Percentiles rank a stretch among this genome's conserved stretches.
These are phyloP conservation scores for Ophiostoma pallidulum DNA, from an alignment of 2,329 filamentous ascomycete species.

Conservation along the genomic window DNA sequence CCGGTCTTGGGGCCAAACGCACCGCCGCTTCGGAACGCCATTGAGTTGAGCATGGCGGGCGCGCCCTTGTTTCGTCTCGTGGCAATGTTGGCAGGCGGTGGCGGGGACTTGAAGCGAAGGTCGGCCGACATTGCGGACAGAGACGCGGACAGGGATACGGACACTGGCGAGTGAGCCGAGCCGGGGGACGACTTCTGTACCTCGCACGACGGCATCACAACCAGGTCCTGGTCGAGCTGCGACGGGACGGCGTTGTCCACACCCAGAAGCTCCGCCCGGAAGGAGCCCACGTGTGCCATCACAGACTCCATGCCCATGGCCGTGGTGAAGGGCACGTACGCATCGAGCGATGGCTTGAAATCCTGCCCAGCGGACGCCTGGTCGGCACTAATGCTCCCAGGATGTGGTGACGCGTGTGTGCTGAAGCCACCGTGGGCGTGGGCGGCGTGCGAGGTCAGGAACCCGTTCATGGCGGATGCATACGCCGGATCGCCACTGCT, in stretches of 20 bases:
- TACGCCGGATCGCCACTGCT: constrained; percentile 8
- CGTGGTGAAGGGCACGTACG: constrained; percentile 9
- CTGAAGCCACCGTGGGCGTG: neutral
- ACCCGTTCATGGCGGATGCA: constrained; percentile 8
- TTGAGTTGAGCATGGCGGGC: constrained; percentile 39
- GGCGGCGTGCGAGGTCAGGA: constrained; percentile 4
- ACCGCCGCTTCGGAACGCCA: constrained; percentile 34
- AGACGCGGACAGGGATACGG: constrained; percentile 17
- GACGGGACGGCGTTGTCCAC: constrained; percentile 5
- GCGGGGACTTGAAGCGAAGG: constrained; percentile 37
- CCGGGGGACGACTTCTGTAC: constrained; percentile 23
- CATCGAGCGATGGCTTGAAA: constrained; percentile 7
- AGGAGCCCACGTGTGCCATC: constrained; percentile 14
- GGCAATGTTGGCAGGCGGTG: constrained; percentile 43
- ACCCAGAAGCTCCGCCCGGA: constrained; percentile 14
- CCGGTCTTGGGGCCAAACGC: constrained; percentile 38
- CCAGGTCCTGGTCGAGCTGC: constrained; percentile 7
- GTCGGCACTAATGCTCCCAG: constrained; percentile 1
- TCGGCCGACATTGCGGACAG: too few relatives aligned
- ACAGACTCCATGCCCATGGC: constrained; percentile 11
- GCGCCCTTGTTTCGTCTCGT: constrained; percentile 42
- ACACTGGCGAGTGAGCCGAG: constrained; percentile 23
- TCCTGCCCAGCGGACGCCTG: neutral
- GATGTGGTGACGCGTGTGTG: neutral
- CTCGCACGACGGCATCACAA: constrained; percentile 8